Evolutionary conservation across 2,329 filamentous ascomycete species (phyloP).

Genomic region (Calonectria pseudoturangicola): DNA sequence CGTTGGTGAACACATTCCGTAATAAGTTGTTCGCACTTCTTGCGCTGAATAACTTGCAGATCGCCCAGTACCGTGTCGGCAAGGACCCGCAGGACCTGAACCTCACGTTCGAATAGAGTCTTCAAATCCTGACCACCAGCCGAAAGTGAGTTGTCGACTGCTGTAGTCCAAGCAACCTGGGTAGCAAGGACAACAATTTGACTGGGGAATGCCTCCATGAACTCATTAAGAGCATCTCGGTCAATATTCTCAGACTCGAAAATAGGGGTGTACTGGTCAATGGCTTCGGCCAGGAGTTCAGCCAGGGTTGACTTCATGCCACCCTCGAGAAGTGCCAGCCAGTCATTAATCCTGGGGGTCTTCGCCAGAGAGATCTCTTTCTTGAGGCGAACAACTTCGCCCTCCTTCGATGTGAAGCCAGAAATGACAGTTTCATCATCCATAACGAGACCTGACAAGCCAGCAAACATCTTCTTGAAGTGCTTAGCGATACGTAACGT

Average conservation of each 20-base stretch:
- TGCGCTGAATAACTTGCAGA: slow-evolving; percentile 88
- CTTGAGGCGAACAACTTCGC: slow-evolving; percentile 89
- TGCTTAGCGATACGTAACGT: slow-evolving; percentile 97
- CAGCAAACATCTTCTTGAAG: slow-evolving; percentile 99
- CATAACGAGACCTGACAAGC: slow-evolving; percentile 91
- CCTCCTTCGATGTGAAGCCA: slow-evolving; percentile 96
- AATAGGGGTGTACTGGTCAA: slow-evolving; percentile 87
- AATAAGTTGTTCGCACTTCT: slow-evolving; percentile 99
- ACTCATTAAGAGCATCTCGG: slow-evolving; percentile 81
- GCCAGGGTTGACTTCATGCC: slow-evolving; percentile 97
- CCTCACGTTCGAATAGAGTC: slow-evolving; percentile 85
- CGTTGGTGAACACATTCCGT: slow-evolving; percentile 99
- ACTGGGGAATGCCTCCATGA: slow-evolving; percentile 89
- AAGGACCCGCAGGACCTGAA: slow-evolving; percentile 88
- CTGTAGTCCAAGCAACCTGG: slow-evolving; percentile 94
- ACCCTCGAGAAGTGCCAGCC: slow-evolving; percentile 92
- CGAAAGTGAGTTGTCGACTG: slow-evolving; percentile 85
- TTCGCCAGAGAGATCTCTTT: slow-evolving; percentile 94
- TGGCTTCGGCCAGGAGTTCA: slow-evolving; percentile 90
- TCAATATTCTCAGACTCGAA: slow-evolving; percentile 84
- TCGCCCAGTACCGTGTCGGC: slow-evolving; percentile 93
- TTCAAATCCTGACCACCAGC: slow-evolving; percentile 82
- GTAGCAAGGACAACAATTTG: slow-evolving; percentile 97
- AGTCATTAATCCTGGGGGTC: slow-evolving; percentile 98
- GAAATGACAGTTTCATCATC: slow-evolving; percentile 93